Evolutionary conservation across 2,329 filamentous ascomycete genomes (phyloP).

Genomic region (Hypoxylon sp.): DNA sequence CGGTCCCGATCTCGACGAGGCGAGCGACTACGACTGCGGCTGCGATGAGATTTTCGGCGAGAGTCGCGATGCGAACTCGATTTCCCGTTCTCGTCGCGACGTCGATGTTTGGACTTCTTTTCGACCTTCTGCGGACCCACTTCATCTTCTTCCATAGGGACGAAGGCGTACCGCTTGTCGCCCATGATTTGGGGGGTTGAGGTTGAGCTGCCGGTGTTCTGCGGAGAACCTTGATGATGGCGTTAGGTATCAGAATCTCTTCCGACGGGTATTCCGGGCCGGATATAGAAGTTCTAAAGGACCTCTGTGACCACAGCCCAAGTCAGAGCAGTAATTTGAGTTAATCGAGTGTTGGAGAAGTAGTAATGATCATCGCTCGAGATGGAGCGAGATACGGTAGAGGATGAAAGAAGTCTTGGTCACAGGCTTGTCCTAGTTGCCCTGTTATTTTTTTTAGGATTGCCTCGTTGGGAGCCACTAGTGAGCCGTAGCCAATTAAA

Average conservation of each 20-base stretch:
- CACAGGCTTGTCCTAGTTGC: slow-evolving; percentile 5
- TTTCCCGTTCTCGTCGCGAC: slow-evolving; percentile 53
- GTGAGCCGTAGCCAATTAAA: slow-evolving; percentile 41
- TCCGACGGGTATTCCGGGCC: background rate
- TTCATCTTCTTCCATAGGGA: slow-evolving; percentile 77
- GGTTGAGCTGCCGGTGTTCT: background rate
- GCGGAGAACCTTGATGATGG: slow-evolving; percentile 3
- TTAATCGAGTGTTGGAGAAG: background rate
- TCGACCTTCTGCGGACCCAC: slow-evolving; percentile 68
- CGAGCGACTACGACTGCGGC: slow-evolving; percentile 53
- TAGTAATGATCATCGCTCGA: background rate
- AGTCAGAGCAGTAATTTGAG: background rate
- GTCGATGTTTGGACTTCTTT: slow-evolving; percentile 60
- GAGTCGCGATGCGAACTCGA: slow-evolving; percentile 52
- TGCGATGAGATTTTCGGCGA: slow-evolving; percentile 44
- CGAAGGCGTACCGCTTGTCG: slow-evolving; percentile 75
- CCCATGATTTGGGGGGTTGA: slow-evolving; percentile 57
- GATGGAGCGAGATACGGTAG: slow-evolving; percentile 7
- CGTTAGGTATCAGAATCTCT: background rate
- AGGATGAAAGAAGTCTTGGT: slow-evolving; percentile 13
- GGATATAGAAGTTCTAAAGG: background rate
- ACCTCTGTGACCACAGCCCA: background rate
- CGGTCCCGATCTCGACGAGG: slow-evolving; percentile 44
- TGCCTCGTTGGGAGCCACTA: slow-evolving; percentile 23
- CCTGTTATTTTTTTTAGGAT: slow-evolving; percentile 34